Percentiles rank a stretch among this genome's conserved stretches.
Conservation (phyloP, 2,329 filamentous ascomycete genomes). For the Botrytis hyacinthi region DNA sequence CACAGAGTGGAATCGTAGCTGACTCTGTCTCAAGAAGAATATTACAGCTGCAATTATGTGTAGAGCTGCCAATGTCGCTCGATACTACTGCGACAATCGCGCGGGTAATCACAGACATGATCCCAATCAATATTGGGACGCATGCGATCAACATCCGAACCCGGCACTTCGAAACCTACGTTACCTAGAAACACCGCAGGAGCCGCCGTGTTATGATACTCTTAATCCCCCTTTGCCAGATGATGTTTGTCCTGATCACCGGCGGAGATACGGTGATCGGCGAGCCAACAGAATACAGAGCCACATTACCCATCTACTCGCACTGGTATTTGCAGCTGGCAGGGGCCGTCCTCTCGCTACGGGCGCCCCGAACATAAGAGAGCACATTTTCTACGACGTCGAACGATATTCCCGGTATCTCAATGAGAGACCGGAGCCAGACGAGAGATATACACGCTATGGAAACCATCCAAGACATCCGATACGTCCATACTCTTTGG, state of each 20-base stretch:
- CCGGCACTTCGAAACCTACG: background rate
- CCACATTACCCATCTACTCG: background rate
- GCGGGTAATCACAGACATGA: rapidly evolving
- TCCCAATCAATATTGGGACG: background rate
- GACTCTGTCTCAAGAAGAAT: background rate
- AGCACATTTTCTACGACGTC: no score
- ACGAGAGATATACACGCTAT: no score
- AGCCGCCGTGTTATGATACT: rapidly evolving
- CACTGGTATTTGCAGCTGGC: background rate
- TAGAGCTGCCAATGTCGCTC: no score
- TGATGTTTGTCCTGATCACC: background rate
- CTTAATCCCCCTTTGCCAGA: background rate
- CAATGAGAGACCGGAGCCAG: no score
- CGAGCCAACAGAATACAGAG: no score
- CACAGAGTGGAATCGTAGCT: background rate
- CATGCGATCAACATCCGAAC: background rate
- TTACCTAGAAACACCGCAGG: rapidly evolving
- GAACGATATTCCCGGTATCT: no score
- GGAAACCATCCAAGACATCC: no score
- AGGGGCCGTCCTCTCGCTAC: no score
- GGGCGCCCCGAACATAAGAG: no score
- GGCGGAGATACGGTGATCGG: rapidly evolving
- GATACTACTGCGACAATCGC: background rate
- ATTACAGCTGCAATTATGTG: background rate
- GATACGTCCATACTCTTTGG: no score